These are phyloP conservation scores for Linnemannia exigua DNA, from an alignment of 192 early-diverging fungal genomes.

Conservation along the genomic window DNA sequence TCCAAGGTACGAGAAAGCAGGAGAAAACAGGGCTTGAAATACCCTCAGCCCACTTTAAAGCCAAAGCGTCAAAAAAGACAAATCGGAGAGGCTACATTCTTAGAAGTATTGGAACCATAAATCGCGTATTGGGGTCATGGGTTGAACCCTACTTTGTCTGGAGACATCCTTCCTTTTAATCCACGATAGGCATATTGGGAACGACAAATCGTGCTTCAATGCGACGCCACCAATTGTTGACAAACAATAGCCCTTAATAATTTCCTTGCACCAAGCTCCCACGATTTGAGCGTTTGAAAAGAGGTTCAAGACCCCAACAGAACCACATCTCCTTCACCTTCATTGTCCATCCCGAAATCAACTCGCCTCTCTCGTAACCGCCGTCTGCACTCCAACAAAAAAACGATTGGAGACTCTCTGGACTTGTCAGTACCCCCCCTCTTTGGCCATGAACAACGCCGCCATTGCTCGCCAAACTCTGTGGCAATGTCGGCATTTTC, in stretches of 20 bases:
- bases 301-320: too few species aligned
- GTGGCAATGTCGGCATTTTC: background rate
- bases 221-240: too few species aligned
- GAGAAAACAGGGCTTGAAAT: too few species aligned
- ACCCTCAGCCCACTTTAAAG: background rate
- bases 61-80: background rate
- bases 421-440: background rate
- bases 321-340: background rate
- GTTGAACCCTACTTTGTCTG: background rate
- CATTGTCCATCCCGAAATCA: background rate
- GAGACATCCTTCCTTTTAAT: background rate
- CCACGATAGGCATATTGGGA: too few species aligned
- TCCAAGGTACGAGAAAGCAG: background rate
- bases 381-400: background rate
- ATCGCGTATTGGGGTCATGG: conserved; percentile 4
- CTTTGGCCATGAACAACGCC: background rate
- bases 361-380: background rate
- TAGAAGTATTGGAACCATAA: background rate
- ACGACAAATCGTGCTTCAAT: background rate
- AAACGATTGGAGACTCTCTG: background rate
- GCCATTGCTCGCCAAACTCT: background rate
- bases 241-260: too few species aligned
- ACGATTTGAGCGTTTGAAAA: too few species aligned
- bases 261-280: too few species aligned
- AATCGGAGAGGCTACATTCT: too few species aligned